A percentile compares a stretch with the other conserved stretches of the same genome.
Evolutionary conservation across 768 basidiomycete species (phyloP).

Genomic region (Collybia mongolica): DNA sequence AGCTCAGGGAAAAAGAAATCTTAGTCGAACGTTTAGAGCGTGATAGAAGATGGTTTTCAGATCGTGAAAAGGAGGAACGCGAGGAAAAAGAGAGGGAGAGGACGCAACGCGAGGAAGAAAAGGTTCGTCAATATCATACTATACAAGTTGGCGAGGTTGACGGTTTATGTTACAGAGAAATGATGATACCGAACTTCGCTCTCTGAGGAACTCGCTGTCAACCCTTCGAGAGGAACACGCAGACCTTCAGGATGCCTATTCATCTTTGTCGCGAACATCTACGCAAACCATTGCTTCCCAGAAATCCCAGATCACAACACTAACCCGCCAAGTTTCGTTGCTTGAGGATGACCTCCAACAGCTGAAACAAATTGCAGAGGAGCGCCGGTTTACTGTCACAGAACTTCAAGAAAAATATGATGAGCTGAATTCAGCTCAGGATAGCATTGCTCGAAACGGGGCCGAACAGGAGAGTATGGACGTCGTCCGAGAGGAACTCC

Average conservation of each 20-base stretch:
- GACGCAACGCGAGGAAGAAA: constrained; percentile 50
- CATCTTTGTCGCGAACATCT: constrained; percentile 44
- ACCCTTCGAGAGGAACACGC: constrained; percentile 55
- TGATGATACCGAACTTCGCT: constrained; percentile 49
- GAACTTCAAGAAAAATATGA: constrained; percentile 49
- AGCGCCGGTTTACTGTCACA: constrained; percentile 37
- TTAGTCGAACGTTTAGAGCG: constrained; percentile 65
- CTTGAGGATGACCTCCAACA: constrained; percentile 49
- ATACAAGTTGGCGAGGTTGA: background rate
- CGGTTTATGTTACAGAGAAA: constrained; percentile 34
- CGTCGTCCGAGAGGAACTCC: constrained; percentile 66
- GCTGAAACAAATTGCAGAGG: constrained; percentile 36
- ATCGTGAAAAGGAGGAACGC: constrained; percentile 65
- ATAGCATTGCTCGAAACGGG: constrained; percentile 28
- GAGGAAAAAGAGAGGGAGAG: constrained; percentile 65
- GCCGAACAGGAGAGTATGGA: constrained; percentile 50
- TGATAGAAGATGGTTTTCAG: constrained; percentile 67
- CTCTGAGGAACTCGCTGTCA: constrained; percentile 47
- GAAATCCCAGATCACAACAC: constrained; percentile 46
- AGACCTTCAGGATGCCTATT: constrained; percentile 59
- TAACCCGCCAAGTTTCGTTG: constrained; percentile 42
- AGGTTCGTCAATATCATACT: constrained; percentile 38
- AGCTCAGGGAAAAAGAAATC: constrained; percentile 63
- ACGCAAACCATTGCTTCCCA: constrained; percentile 50
- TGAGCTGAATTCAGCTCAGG: constrained; percentile 35